phyloP scores from a whole-genome alignment of 2,329 filamentous ascomycete genomes.

The Aspergillus viridinutans region DNA sequence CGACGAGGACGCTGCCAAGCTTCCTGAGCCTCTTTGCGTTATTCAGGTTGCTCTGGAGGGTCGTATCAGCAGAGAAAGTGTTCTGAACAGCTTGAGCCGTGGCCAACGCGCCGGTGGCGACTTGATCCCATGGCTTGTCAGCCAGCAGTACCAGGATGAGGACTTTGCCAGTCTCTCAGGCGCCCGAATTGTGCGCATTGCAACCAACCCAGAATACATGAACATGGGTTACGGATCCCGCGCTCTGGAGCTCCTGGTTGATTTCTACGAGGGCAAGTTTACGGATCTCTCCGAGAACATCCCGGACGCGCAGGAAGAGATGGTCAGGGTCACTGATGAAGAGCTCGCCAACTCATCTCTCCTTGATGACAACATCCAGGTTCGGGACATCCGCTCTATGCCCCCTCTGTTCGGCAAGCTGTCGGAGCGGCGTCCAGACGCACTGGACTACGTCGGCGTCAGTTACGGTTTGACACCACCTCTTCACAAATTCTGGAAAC shows the following conservation, averaged over 20 bases:
- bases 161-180: conserved; percentile 93
- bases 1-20: conserved; percentile 66
- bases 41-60: conserved; percentile 93
- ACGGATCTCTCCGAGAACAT: conserved; percentile 73
- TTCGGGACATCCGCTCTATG: conserved; percentile 86
- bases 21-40: conserved; percentile 91
- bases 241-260: conserved; percentile 77
- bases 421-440: conserved; percentile 72
- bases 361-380: conserved; percentile 80
- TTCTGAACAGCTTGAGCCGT: conserved; percentile 81
- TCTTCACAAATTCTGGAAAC: conserved; percentile 97
- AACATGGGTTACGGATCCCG: conserved; percentile 91
- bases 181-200: conserved; percentile 86
- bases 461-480: conserved; percentile 85
- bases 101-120: conserved; percentile 88
- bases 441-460: conserved; percentile 89
- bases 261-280: conserved; percentile 95
- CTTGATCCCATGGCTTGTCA: conserved; percentile 94
- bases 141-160: conserved; percentile 96
- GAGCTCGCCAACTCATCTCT: conserved; percentile 74
- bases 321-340: conserved; percentile 74
- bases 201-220: conserved; percentile 90
- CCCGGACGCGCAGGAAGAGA: conserved; percentile 49
- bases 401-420: conserved; percentile 89
- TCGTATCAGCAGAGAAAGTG: conserved; percentile 87